These are phyloP conservation scores for Geotrichum cucujoidarum DNA, from an alignment of 1,139 yeast genomes.

Conservation along the genomic window DNA sequence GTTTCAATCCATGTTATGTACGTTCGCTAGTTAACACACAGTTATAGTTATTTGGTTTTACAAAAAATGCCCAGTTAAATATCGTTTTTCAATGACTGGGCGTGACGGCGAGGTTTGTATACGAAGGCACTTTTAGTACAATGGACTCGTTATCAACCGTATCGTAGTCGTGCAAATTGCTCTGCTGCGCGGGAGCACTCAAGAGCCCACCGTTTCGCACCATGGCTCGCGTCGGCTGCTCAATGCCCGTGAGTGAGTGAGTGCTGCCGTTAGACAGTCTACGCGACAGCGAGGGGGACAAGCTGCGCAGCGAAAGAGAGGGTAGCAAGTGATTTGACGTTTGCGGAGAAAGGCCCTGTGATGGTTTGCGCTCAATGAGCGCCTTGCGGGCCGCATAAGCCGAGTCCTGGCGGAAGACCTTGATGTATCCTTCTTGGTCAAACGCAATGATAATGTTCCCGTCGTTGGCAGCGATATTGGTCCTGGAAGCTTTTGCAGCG, in stretches of 20 bases:
- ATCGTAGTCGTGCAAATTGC: too few relatives aligned
- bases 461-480: constrained; percentile 22
- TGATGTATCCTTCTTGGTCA: constrained; percentile 65
- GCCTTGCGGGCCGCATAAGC: constrained; percentile 40
- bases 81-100: too few relatives aligned
- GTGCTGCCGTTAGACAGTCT: not conserved
- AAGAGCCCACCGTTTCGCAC: too few relatives aligned
- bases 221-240: too few relatives aligned
- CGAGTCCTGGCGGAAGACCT: constrained; percentile 76
- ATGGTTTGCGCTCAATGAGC: constrained; percentile 7
- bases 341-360: constrained; percentile 10
- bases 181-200: too few relatives aligned
- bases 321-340: not conserved
- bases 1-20: not conserved
- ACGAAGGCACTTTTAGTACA: too few relatives aligned
- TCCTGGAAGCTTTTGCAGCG: not conserved
- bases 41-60: too few relatives aligned
- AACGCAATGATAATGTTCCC: constrained; percentile 64
- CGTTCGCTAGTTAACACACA: not conserved
- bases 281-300: not conserved
- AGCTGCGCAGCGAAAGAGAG: not conserved
- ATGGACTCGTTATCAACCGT: too few relatives aligned
- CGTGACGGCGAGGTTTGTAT: too few relatives aligned
- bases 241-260: too few relatives aligned
- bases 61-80: too few relatives aligned